Evolutionary conservation across 768 basidiomycete species (phyloP), one percentile per base, ranked within the genome.

Genomic region (Sutorius australiensis): DNA sequence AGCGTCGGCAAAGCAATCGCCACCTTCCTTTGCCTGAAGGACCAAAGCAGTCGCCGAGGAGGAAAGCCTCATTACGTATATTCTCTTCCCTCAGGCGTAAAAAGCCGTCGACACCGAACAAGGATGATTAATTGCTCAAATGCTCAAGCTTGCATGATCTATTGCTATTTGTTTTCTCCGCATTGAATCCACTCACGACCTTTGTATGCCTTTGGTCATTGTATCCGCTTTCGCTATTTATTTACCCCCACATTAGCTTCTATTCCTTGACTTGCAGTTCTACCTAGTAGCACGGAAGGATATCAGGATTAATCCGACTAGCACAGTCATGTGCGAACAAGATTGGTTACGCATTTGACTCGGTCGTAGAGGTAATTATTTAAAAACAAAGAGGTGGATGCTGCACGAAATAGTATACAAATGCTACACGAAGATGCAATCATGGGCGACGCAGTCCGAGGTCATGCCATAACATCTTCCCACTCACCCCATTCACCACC

Each of bases 401-500:
- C 28, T 41, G n/a, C 33, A 32, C 19, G 32, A n/a, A 39, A 52
- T 63, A 59, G 6, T 56, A 30, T 52, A 64, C 55, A 66, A n/a
- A 51, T 62, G 43, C 46, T 33, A 40, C 30, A 40, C 30, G 28
- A 10, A 27, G 39, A 38, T 36, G 27, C 12, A 13, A 49, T n/a
- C 48, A 44, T 48, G 21, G 34, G 34, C 5, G 30, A 0, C 16
- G 9, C 6, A 16, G 30, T 31, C 24, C 24, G 19, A 53, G 47
- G 43, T 75, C 70, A 83, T 59, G 70, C 70, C 41, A 90, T 63
- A 21, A 86, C 61, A 61, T 89, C 79, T 36, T 82, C 77, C 90
- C 90, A 92, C 43, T 73, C 72, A 2, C 78, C 78, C 89, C 89
- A 92, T n/a, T 84, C 81, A 19, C 81, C 81, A 1, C 82, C 88